Percentiles rank a stretch among this genome's conserved stretches.
Conservation (phyloP, 441 rosid genomes). For the Arabidopsis lyrata region DNA sequence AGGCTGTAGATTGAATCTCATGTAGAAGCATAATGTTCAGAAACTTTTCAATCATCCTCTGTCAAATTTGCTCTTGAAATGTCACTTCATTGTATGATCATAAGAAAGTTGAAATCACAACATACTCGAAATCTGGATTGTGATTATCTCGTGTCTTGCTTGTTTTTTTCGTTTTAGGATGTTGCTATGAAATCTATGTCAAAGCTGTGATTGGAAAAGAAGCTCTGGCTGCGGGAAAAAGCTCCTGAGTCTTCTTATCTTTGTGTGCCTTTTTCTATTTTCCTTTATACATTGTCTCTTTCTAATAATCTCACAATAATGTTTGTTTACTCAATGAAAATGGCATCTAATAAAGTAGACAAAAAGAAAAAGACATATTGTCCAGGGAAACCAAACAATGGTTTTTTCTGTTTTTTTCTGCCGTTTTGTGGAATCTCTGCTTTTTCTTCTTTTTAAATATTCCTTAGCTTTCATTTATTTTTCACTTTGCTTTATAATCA, state of each 20-base stretch:
- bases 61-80: not conserved
- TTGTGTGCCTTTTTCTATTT: constrained; percentile 9
- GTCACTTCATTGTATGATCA: constrained; percentile 12
- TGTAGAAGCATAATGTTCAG: not conserved
- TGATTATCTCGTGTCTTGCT: constrained; percentile 5
- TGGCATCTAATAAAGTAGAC: constrained; percentile 43
- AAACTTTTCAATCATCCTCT: not conserved
- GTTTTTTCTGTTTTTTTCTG: constrained; percentile 25
- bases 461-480: not conserved
- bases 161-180: constrained; percentile 52
- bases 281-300: constrained; percentile 8
- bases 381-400: constrained; percentile 29
- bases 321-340: constrained; percentile 35
- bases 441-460: not conserved
- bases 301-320: constrained; percentile 25
- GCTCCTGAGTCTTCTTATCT: constrained; percentile 39
- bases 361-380: constrained; percentile 33
- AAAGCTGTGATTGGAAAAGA: constrained; percentile 70
- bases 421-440: constrained; percentile 27
- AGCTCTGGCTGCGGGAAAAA: constrained; percentile 50
- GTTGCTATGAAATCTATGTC: constrained; percentile 83
- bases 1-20: constrained; percentile 2
- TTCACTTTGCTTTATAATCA: not conserved
- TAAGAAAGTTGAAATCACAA: not conserved
- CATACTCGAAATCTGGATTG: not conserved